phyloP scores from a whole-genome alignment of 169 alveolate genomes.

The Plasmodium relictum region DNA sequence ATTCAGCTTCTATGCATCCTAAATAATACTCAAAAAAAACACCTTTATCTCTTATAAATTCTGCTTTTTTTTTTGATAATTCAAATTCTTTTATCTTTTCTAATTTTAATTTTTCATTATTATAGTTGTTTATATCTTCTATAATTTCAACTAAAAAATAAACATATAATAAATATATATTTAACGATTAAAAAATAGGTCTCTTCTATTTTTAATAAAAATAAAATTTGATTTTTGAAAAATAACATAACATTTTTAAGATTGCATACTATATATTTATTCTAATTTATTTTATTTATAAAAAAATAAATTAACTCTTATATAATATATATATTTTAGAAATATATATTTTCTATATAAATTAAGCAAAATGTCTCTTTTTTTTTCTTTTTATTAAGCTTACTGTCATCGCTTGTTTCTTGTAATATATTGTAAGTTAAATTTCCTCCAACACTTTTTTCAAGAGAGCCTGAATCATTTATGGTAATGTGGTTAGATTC shows the following conservation, averaged over 20 bases:
- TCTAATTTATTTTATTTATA: not conserved
- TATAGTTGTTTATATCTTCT: constrained; percentile 30
- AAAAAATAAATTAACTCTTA: not conserved
- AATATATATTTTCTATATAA: not conserved
- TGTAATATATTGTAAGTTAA: not conserved
- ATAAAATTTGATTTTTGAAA: not conserved
- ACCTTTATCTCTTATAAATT: constrained; percentile 53
- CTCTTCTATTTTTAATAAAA: not conserved
- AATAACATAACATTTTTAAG: not conserved
- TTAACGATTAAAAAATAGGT: not conserved
- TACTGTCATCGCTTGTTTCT: constrained; percentile 49
- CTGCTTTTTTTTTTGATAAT: constrained; percentile 22
- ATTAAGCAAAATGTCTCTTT: not conserved
- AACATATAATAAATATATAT: not conserved
- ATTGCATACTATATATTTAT: not conserved
- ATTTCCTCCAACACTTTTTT: not conserved
- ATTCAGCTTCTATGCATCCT: constrained; percentile 72
- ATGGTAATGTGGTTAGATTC: not conserved
- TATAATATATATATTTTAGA: not conserved
- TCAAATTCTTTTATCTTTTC: constrained; percentile 54
- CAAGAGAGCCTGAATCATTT: constrained; percentile 1
- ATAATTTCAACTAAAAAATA: constrained; percentile 45
- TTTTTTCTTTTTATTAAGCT: constrained; percentile 1
- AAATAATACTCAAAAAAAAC: constrained; percentile 67
- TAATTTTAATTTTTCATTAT: constrained; percentile 39